Percentiles rank a stretch among this genome's conserved stretches.
phyloP scores from a whole-genome alignment of 2,329 filamentous ascomycete genomes.

The Penicillium sp. region DNA sequence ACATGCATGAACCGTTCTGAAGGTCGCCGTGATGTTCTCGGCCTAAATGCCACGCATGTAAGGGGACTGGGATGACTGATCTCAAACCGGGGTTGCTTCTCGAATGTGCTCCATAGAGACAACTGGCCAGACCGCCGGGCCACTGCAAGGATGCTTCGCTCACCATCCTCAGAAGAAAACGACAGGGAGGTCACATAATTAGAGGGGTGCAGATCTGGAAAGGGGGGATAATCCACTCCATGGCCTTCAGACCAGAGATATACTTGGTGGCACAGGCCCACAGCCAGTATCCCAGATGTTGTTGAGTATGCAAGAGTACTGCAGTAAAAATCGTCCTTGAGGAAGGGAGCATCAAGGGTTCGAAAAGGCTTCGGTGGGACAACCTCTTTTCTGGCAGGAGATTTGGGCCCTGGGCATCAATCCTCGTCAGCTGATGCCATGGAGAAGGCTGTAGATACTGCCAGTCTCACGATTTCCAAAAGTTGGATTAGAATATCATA shows the following conservation, averaged over 20 bases:
- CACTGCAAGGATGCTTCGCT: constrained; percentile 77
- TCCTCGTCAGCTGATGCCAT: constrained; percentile 12
- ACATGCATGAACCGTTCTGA: constrained; percentile 49
- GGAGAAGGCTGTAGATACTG: not conserved
- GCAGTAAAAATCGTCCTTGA: constrained; percentile 97
- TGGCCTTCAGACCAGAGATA: constrained; percentile 83
- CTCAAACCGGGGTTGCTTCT: constrained; percentile 67
- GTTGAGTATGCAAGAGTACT: constrained; percentile 82
- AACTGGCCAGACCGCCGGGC: constrained; percentile 76
- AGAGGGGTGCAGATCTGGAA: constrained; percentile 46
- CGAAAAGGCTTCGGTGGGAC: constrained; percentile 75
- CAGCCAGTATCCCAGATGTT: constrained; percentile 71
- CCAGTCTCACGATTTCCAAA: constrained; percentile 1
- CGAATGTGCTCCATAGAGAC: constrained; percentile 71
- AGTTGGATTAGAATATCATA: not conserved
- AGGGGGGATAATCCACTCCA: constrained; percentile 62
- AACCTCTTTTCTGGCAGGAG: constrained; percentile 33
- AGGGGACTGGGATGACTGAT: constrained; percentile 68
- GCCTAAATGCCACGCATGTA: constrained; percentile 79
- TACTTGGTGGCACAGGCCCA: constrained; percentile 74
- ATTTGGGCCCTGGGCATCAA: constrained; percentile 22
- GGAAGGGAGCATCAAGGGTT: constrained; percentile 80
- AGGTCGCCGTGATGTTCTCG: constrained; percentile 51
- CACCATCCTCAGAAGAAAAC: constrained; percentile 77
- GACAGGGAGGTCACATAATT: constrained; percentile 76